A percentile compares a stretch with the other conserved stretches of the same genome.
Evolutionary conservation across 306 rosid genomes (phyloP).

Genomic region (Trifolium dubium): DNA sequence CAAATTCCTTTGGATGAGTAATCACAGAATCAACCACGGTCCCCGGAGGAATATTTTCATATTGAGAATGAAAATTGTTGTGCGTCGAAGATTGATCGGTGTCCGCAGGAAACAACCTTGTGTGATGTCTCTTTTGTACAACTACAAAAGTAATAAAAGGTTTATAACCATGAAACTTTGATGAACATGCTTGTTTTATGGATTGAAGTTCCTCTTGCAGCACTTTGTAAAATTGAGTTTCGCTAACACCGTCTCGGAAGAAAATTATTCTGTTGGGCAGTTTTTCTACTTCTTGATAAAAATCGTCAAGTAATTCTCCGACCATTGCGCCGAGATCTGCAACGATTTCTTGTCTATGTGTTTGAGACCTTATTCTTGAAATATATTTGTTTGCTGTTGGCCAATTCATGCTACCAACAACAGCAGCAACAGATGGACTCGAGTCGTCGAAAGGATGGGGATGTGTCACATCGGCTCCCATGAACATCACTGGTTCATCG

Average conservation of each 20-base stretch:
- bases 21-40: constrained; percentile 96
- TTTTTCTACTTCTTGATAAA: constrained; percentile 69
- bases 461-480: constrained; percentile 99
- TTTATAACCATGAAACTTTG: constrained; percentile 63
- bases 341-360: constrained; percentile 95
- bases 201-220: constrained; percentile 85
- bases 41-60: constrained; percentile 89
- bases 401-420: constrained; percentile 99
- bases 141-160: constrained; percentile 87
- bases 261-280: constrained; percentile 84
- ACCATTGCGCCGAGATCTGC: constrained; percentile 85
- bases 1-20: constrained; percentile 92
- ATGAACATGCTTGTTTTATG: constrained; percentile 70
- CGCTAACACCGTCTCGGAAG: constrained; percentile 97
- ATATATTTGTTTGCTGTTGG: constrained; percentile 94
- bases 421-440: constrained; percentile 98
- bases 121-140: constrained; percentile 97
- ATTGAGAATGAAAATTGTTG: constrained; percentile 47
- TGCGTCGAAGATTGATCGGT: constrained; percentile 59
- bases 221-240: constrained; percentile 86
- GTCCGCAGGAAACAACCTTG: constrained; percentile 84
- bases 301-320: constrained; percentile 83
- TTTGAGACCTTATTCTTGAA: constrained; percentile 96
- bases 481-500: constrained; percentile 80
- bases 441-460: constrained; percentile 98